These are phyloP conservation scores for Aspergillus kassunensis DNA, from an alignment of 495 filamentous ascomycete species.

Conservation along the genomic window DNA sequence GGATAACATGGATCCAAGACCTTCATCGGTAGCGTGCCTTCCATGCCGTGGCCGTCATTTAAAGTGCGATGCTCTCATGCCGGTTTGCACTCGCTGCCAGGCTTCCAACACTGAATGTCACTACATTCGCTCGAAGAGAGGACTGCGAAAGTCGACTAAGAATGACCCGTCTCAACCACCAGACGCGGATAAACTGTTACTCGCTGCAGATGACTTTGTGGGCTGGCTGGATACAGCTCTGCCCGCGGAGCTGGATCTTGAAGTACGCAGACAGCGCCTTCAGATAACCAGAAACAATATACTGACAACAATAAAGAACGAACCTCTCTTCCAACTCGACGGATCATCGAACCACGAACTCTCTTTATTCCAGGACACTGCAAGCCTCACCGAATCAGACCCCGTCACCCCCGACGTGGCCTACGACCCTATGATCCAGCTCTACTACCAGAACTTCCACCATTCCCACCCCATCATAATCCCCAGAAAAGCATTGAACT, in stretches of 20 bases:
- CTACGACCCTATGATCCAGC: slow-evolving; percentile 38
- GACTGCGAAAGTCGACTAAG: slow-evolving; percentile 28
- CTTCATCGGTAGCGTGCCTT: slow-evolving; percentile 49
- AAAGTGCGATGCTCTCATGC: slow-evolving; percentile 51
- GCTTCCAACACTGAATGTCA: slow-evolving; percentile 18
- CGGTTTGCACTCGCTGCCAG: slow-evolving; percentile 30
- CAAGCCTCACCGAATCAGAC: not conserved
- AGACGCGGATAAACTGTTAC: slow-evolving; percentile 12
- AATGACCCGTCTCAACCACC: slow-evolving; percentile 7
- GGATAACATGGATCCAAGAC: slow-evolving; percentile 6
- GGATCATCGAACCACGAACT: not conserved
- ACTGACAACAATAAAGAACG: not conserved
- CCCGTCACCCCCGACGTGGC: slow-evolving; percentile 15
- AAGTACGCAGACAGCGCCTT: too few species aligned
- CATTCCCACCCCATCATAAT: slow-evolving; percentile 63
- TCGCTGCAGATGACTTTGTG: slow-evolving; percentile 12
- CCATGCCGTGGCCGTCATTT: slow-evolving; percentile 54
- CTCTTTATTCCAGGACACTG: not conserved
- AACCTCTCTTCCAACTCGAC: slow-evolving; percentile 15
- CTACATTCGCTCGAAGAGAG: slow-evolving; percentile 25
- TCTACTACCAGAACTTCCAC: slow-evolving; percentile 64
- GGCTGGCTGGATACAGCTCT: slow-evolving; percentile 19
- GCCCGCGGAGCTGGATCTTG: slow-evolving; percentile 10
- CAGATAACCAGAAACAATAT: too few species aligned
- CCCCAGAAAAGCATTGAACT: slow-evolving; percentile 45